phyloP scores from a whole-genome alignment of 805 yeast genomes.

The Myxozyma geophila region DNA sequence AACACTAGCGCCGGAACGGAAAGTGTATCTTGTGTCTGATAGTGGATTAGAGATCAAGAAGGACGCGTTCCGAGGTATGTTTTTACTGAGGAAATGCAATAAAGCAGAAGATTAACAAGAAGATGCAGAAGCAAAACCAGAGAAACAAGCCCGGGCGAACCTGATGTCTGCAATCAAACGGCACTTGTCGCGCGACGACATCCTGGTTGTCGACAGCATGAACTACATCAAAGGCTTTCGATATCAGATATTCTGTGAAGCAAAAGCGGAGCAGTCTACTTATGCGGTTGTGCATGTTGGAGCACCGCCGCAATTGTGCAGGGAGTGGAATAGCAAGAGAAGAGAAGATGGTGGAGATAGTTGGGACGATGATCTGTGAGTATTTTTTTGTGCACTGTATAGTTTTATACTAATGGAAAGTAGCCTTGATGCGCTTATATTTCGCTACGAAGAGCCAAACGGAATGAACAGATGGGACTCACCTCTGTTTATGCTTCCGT shows the following conservation, averaged over 20 bases:
- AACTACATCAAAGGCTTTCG: slow-evolving; percentile 94
- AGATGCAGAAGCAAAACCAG: slow-evolving; percentile 63
- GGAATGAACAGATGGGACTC: slow-evolving; percentile 89
- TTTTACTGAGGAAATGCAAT: no score
- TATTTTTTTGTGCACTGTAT: background rate
- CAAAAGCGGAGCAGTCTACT: slow-evolving; percentile 79
- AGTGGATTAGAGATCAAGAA: slow-evolving; percentile 75
- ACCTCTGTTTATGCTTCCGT: slow-evolving; percentile 75
- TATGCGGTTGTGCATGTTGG: slow-evolving; percentile 82
- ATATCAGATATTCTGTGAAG: slow-evolving; percentile 92
- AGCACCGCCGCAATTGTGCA: slow-evolving; percentile 64
- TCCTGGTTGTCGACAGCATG: slow-evolving; percentile 84
- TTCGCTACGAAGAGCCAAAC: slow-evolving; percentile 94
- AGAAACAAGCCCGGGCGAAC: slow-evolving; percentile 78
- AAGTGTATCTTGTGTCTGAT: slow-evolving; percentile 74
- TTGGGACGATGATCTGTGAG: slow-evolving; percentile 37
- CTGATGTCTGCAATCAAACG: slow-evolving; percentile 90
- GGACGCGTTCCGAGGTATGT: slow-evolving; percentile 56
- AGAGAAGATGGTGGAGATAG: slow-evolving; percentile 15
- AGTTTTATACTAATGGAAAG: background rate
- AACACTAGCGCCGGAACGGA: slow-evolving; percentile 58
- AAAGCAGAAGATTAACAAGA: background rate
- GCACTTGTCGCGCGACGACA: slow-evolving; percentile 64
- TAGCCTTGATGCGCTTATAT: slow-evolving; percentile 62
- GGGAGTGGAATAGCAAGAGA: slow-evolving; percentile 59